Conservation (phyloP, 345 rosid genomes). For the Corchorus capsularis region DNA sequence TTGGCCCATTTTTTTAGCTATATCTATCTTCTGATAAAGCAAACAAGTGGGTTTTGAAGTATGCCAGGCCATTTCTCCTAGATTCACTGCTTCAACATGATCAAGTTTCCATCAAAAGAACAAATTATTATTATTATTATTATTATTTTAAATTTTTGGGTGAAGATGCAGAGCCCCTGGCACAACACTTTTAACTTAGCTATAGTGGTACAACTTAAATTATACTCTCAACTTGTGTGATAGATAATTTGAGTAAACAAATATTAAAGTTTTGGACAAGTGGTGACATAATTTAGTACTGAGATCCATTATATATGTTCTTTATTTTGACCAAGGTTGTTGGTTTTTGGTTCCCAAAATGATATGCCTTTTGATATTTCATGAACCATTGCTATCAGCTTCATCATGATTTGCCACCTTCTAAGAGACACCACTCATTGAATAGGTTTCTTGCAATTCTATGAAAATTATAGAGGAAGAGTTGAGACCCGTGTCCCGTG, state of each 20-base stretch:
- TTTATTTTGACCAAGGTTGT: constrained; percentile 22
- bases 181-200: not conserved
- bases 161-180: constrained; percentile 35
- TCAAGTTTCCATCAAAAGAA: constrained; percentile 19
- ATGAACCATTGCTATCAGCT: not conserved
- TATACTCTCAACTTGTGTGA: constrained; percentile 3
- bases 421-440: constrained; percentile 20
- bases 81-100: constrained; percentile 24
- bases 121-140: not conserved
- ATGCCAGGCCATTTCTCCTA: constrained; percentile 2
- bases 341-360: constrained; percentile 12
- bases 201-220: too few species aligned
- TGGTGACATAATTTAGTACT: constrained; percentile 1
- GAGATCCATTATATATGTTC: constrained; percentile 10
- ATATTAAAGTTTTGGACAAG: constrained; percentile 2
- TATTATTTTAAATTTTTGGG: not conserved
- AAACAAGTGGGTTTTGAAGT: constrained; percentile 17
- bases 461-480: too few species aligned
- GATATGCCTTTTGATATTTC: constrained; percentile 9
- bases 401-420: constrained; percentile 24
- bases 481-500: too few species aligned
- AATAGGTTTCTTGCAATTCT: too few species aligned
- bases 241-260: not conserved
- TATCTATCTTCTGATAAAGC: not conserved
- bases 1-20: not conserved